These are phyloP conservation scores for Poterioochromonas sp. DNA, from an alignment of 352 stramenopile species.

Conservation along the genomic window DNA sequence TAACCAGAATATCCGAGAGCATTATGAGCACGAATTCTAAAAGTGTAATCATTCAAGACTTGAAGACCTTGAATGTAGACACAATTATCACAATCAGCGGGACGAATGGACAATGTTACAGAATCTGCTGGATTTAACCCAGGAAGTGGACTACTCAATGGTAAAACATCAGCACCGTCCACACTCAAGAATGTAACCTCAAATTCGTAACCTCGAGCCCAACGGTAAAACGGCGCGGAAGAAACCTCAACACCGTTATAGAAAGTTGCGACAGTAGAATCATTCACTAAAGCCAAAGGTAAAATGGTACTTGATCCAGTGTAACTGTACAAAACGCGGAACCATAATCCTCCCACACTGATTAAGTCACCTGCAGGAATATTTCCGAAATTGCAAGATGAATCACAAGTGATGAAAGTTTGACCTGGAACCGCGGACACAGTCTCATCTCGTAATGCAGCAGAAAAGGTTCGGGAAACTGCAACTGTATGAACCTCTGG, in stretches of 20 bases:
- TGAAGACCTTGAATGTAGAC: slow-evolving; percentile 49
- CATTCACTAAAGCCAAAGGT: slow-evolving; percentile 47
- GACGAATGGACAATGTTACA: slow-evolving; percentile 48
- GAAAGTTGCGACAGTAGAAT: slow-evolving; percentile 48
- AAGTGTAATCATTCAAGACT: slow-evolving; percentile 61
- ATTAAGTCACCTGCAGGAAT: slow-evolving; percentile 41
- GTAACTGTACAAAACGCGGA: slow-evolving; percentile 46
- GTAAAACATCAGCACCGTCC: slow-evolving; percentile 37
- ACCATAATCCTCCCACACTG: slow-evolving; percentile 47
- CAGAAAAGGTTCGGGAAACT: slow-evolving; percentile 37
- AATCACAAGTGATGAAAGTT: neutral
- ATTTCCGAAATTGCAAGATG: neutral
- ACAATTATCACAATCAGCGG: slow-evolving; percentile 54
- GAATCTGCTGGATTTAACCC: slow-evolving; percentile 48
- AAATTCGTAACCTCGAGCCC: slow-evolving; percentile 59
- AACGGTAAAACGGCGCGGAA: slow-evolving; percentile 46
- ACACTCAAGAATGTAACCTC: slow-evolving; percentile 50
- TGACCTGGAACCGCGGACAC: slow-evolving; percentile 7
- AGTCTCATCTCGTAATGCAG: neutral
- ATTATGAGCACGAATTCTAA: slow-evolving; percentile 66
- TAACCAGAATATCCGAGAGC: slow-evolving; percentile 56
- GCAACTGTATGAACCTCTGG: slow-evolving; percentile 56
- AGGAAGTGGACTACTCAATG: slow-evolving; percentile 51
- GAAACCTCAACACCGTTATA: slow-evolving; percentile 46
- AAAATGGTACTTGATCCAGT: slow-evolving; percentile 45